phyloP scores from a whole-genome alignment of 208 protist genomes.

The Acanthamoeba triangularis region DNA sequence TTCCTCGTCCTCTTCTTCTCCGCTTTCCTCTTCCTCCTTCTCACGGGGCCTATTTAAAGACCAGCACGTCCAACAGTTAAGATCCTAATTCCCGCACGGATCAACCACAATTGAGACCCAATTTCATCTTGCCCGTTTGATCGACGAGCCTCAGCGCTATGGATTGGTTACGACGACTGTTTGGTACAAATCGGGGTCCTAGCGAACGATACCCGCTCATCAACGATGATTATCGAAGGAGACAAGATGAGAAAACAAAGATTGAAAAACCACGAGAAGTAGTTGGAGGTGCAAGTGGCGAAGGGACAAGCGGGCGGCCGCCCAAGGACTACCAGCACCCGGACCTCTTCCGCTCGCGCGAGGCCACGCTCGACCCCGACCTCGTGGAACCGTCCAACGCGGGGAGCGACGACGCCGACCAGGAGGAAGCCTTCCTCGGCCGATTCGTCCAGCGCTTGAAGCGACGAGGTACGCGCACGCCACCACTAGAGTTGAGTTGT shows the following conservation, averaged over 20 bases:
- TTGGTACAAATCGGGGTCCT: not conserved
- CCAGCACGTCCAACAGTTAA: not conserved
- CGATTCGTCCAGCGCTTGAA: conserved; percentile 38
- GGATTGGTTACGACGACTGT: not conserved
- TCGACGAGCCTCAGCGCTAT: not conserved
- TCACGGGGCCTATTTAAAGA: not conserved
- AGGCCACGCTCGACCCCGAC: not conserved
- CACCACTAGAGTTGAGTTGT: too few relatives aligned
- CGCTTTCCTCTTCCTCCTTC: not conserved
- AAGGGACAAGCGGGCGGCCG: not conserved
- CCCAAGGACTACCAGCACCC: conserved; percentile 8
- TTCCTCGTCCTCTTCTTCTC: not conserved
- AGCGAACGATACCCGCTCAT: not conserved
- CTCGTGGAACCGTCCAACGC: not conserved
- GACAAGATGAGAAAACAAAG: not conserved
- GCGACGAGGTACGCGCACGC: not conserved
- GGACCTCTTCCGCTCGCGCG: not conserved
- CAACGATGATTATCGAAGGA: not conserved
- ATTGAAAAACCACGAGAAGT: not conserved
- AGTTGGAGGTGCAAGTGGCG: not conserved
- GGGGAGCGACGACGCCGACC: not conserved
- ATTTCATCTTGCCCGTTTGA: not conserved
- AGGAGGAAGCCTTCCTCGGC: conserved; percentile 22
- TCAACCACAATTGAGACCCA: too few relatives aligned
- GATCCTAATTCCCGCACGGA: too few relatives aligned